phyloP scores from a whole-genome alignment of 83 land plant genomes.

The Isoetes engelmannii region DNA sequence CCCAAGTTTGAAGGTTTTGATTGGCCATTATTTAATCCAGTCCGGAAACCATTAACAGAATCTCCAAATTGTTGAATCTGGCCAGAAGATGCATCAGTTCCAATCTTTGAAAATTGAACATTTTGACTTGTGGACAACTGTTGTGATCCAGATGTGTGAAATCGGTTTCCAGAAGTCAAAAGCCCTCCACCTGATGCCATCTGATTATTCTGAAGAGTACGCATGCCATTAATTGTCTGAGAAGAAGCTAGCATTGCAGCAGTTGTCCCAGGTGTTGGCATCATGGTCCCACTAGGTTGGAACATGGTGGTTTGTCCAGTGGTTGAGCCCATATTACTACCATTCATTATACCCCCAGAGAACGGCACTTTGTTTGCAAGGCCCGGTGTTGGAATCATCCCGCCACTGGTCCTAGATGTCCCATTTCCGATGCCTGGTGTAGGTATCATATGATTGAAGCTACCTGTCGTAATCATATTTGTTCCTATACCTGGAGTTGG shows the following conservation, averaged over 20 bases:
- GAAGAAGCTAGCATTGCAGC: no score
- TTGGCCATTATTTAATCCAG: background rate
- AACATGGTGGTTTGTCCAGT: constrained; percentile 5
- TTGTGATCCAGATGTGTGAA: background rate
- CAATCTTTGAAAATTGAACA: background rate
- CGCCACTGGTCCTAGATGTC: background rate
- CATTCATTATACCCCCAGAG: background rate
- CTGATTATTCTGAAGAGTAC: background rate
- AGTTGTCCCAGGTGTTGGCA: constrained; percentile 4
- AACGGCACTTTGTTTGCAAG: background rate
- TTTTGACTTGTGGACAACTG: background rate
- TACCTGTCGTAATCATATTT: background rate
- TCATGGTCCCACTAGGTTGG: constrained; percentile 1
- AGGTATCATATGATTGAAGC: background rate
- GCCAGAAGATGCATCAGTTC: background rate
- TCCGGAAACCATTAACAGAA: background rate
- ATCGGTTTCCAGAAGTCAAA: background rate
- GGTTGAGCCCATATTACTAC: background rate
- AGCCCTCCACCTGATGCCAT: background rate
- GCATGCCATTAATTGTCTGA: no score
- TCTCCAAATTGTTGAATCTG: background rate
- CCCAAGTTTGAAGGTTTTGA: background rate
- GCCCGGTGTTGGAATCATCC: constrained; percentile 6
- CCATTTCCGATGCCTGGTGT: background rate
- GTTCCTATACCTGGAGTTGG: constrained; percentile 8